Percentiles rank a stretch among this genome's conserved stretches.
Conservation (phyloP, 768 basidiomycete species). For the Russula brevipes region DNA sequence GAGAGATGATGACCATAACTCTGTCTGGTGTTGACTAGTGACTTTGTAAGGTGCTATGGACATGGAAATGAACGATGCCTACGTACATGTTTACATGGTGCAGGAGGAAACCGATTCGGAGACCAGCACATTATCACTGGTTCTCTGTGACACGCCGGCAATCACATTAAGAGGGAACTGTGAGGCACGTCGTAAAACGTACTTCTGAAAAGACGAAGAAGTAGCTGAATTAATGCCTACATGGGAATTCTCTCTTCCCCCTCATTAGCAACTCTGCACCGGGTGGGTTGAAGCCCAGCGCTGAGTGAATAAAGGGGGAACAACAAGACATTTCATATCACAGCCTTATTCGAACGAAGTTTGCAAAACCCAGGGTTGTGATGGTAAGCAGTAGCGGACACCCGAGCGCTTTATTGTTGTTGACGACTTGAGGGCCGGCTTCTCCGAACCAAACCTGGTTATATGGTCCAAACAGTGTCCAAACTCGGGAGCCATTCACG, state of each 20-base stretch:
- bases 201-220: slow-evolving; percentile 15
- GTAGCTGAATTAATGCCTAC: slow-evolving; percentile 21
- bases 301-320: slow-evolving; percentile 21
- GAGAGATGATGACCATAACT: not conserved
- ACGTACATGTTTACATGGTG: no score
- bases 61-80: not conserved
- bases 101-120: no score
- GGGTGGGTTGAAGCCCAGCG: slow-evolving; percentile 10
- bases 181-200: slow-evolving; percentile 20
- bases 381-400: no score
- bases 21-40: not conserved
- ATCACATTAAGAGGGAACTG: not conserved
- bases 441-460: not conserved
- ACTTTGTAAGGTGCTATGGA: not conserved
- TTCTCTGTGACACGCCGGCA: no score
- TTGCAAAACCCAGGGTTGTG: no score
- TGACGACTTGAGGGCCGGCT: not conserved
- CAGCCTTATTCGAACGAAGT: no score
- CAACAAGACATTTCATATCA: not conserved
- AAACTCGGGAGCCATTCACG: no score
- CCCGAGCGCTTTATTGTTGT: no score
- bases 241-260: slow-evolving; percentile 6
- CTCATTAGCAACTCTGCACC: slow-evolving; percentile 23
- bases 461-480: no score
- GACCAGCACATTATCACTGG: no score